Base-by-base conservation (phyloP, 805 yeast genomes). In the Cyberlindnera galapagoensis region DNA sequence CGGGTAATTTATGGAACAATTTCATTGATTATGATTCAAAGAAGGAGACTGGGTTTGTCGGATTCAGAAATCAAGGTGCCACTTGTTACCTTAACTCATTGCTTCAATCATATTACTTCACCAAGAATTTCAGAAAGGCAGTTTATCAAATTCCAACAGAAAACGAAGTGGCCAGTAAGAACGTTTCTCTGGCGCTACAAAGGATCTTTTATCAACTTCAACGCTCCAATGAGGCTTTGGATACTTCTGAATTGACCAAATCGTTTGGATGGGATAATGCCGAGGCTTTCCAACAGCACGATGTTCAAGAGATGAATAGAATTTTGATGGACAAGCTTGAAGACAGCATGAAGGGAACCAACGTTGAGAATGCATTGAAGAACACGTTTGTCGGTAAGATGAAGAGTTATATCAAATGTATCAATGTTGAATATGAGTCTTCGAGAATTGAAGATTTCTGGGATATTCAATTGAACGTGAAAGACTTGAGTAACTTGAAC, bases 211-310 rank as follows among this genome's bases (percentile, higher is more conserved):
- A 86, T 52, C 74, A 74, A 40, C 64, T 92, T 41, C 79, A 80
- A 45, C 76, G 79, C 4, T 80, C 95, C 0, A 62, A 68, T 9
- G 74, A 73, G 14, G 83, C 97, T 0, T 74, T 90, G 5, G 90
- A 84, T 38, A 92, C 99, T 0, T 55, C 74, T 40, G 95, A 85
- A 51, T 66, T 92, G 33, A 92, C 98, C 0, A 74, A 76, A 38
- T 80, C 97, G 0, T 92, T 92, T 66, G 98, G 99, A 7, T 92
- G 99, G 99, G 95, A 87, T 53, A 71, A 84, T 8, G 79, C 80
- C 6, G 98, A 92, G 46, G 95, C 97, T 0, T 92, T 92, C 57
- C 84, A 94, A 3, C 99, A 92, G 59, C 97, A 92, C 59, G 99
- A 92, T 55, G 97, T 92, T 11, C 99, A 92, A 56, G 99, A 92